These are phyloP conservation scores for Thelephora terrestris DNA, from an alignment of 1,284 basidiomycete species.

Conservation along the genomic window DNA sequence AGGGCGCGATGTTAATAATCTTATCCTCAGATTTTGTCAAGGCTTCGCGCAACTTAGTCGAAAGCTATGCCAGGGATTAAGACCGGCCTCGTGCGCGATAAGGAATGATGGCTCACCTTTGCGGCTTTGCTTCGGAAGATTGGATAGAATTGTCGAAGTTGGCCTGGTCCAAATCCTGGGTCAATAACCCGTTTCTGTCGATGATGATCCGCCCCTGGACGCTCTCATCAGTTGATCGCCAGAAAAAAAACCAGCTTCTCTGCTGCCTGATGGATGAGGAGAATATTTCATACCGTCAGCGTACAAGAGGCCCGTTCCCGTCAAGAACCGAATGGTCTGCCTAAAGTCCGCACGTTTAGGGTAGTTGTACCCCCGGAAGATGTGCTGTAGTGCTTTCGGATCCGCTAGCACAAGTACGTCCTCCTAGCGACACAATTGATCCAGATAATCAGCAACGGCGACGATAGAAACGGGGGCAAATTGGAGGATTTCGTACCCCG, in stretches of 20 bases:
- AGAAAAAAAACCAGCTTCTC: not conserved
- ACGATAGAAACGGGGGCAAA: not conserved
- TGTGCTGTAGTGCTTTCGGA: slow-evolving; percentile 19
- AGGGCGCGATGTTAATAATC: slow-evolving; percentile 7
- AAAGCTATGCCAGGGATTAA: slow-evolving; percentile 5
- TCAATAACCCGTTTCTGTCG: slow-evolving; percentile 22
- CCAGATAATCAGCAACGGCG: not conserved
- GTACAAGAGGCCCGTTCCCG: slow-evolving; percentile 13
- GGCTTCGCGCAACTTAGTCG: slow-evolving; percentile 11
- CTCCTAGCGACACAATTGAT: slow-evolving; percentile 1
- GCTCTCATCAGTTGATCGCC: not conserved
- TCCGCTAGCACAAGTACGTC: slow-evolving; percentile 13
- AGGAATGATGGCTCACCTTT: slow-evolving; percentile 7
- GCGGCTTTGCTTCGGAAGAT: slow-evolving; percentile 11
- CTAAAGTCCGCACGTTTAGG: slow-evolving; percentile 12
- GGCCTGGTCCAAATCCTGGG: slow-evolving; percentile 17
- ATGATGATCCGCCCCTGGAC: slow-evolving; percentile 13
- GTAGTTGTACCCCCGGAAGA: slow-evolving; percentile 18
- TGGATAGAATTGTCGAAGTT: slow-evolving; percentile 14
- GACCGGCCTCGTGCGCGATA: too few species aligned
- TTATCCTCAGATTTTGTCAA: not conserved
- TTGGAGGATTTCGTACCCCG: slow-evolving; percentile 8
- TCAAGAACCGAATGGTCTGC: slow-evolving; percentile 7
- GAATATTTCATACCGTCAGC: slow-evolving; percentile 9
- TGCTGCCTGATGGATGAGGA: not conserved